phyloP scores from a whole-genome alignment of 1,284 basidiomycete species.

The Ganoderma leucocontextum region DNA sequence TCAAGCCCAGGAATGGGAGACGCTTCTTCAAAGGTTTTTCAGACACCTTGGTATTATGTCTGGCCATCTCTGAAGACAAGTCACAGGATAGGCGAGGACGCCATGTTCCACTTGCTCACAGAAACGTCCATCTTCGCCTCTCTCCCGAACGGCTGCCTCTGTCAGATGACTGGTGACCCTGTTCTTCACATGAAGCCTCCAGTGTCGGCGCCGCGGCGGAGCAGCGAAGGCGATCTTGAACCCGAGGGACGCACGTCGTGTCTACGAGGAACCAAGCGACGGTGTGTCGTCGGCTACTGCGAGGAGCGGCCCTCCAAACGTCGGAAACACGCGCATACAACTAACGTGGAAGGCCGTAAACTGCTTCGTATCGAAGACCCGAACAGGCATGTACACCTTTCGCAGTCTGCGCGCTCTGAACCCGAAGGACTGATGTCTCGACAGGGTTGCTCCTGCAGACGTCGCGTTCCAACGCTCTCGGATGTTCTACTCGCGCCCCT shows the following conservation, averaged over 20 bases:
- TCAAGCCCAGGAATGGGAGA: constrained; percentile 72
- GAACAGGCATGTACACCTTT: not conserved
- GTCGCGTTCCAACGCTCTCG: constrained; percentile 63
- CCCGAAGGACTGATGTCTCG: not conserved
- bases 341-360: not conserved
- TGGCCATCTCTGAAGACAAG: constrained; percentile 6
- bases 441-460: constrained; percentile 56
- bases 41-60: not conserved
- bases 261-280: constrained; percentile 24
- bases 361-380: not conserved
- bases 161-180: constrained; percentile 80
- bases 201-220: not conserved
- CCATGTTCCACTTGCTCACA: constrained; percentile 78
- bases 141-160: constrained; percentile 81
- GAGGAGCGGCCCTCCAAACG: constrained; percentile 31
- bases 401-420: not conserved
- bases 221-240: not conserved
- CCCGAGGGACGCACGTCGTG: not conserved
- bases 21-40: constrained; percentile 63
- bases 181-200: constrained; percentile 58
- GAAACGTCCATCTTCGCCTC: constrained; percentile 77
- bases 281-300: constrained; percentile 18
- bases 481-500: constrained; percentile 75
- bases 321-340: constrained; percentile 8
- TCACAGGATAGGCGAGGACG: constrained; percentile 71